phyloP scores from a whole-genome alignment of 2,329 filamentous ascomycete species.

The Corinectria fuckeliana region DNA sequence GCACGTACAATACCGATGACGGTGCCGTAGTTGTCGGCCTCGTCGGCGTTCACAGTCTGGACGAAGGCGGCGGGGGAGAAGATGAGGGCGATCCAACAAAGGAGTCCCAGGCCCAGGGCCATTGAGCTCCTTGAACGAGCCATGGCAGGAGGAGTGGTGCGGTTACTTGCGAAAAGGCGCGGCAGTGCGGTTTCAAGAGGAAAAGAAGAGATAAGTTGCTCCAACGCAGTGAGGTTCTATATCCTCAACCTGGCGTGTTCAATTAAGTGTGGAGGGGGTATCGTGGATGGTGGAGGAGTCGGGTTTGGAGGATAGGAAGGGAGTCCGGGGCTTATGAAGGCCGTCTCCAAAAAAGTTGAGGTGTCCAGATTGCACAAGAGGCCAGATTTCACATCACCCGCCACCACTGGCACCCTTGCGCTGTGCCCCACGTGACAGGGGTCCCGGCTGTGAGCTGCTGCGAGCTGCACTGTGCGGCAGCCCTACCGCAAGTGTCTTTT shows the following conservation, averaged over 20 bases:
- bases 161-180: conserved; percentile 28
- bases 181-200: conserved; percentile 32
- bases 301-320: conserved; percentile 39
- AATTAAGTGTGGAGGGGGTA: conserved; percentile 40
- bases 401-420: conserved; percentile 25
- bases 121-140: conserved; percentile 69
- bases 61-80: conserved; percentile 88
- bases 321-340: conserved; percentile 47
- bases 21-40: conserved; percentile 81
- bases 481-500: conserved; percentile 12
- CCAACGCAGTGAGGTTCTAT: conserved; percentile 36
- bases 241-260: conserved; percentile 42
- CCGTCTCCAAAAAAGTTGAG: conserved; percentile 45
- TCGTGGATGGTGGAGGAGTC: conserved; percentile 38
- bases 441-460: conserved; percentile 13
- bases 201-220: conserved; percentile 34
- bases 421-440: conserved; percentile 44
- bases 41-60: conserved; percentile 75
- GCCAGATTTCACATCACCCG: conserved; percentile 54
- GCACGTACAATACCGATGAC: conserved; percentile 85
- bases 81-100: conserved; percentile 90
- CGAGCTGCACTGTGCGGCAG: conserved; percentile 30
- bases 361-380: conserved; percentile 56
- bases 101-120: conserved; percentile 83
- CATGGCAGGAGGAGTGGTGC: conserved; percentile 47